phyloP scores from a whole-genome alignment of 805 yeast species.

The Starmerella tilneyi region DNA sequence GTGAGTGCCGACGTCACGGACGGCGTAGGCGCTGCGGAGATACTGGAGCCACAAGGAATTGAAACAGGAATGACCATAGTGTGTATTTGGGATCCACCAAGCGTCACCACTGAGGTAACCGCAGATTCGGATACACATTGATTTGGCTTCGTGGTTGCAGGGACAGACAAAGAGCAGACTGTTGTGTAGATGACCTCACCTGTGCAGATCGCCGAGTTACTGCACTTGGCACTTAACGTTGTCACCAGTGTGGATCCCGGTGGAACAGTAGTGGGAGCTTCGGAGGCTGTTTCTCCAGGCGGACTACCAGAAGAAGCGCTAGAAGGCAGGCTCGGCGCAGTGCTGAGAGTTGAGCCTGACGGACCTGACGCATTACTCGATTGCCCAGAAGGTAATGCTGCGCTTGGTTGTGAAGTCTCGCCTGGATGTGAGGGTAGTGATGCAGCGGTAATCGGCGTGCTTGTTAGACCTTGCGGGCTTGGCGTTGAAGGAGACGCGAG shows the following conservation, averaged over 20 bases:
- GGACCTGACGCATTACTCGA: neutral
- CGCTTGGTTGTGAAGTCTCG: no score
- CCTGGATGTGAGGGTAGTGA: no score
- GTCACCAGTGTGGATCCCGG: constrained; percentile 3
- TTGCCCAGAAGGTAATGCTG: neutral
- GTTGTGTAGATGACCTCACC: constrained; percentile 10
- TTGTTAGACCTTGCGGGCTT: no score
- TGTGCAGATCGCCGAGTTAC: constrained; percentile 7
- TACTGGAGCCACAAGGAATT: constrained; percentile 17
- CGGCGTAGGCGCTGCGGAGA: neutral
- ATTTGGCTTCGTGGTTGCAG: constrained; percentile 12
- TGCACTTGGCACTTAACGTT: constrained; percentile 15
- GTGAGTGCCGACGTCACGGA: no score
- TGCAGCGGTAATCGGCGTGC: no score
- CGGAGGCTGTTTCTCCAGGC: no score
- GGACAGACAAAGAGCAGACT: constrained; percentile 12
- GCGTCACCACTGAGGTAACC: constrained; percentile 2
- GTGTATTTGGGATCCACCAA: constrained; percentile 10
- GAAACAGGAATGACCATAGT: constrained; percentile 13
- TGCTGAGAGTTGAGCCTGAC: neutral
- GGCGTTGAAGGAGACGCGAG: no score
- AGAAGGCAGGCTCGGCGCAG: neutral
- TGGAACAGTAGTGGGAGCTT: neutral
- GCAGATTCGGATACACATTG: constrained; percentile 16
- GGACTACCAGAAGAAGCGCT: neutral